These are phyloP conservation scores for Dipodascus geniculatus DNA, from an alignment of 805 yeast species.

Conservation along the genomic window DNA sequence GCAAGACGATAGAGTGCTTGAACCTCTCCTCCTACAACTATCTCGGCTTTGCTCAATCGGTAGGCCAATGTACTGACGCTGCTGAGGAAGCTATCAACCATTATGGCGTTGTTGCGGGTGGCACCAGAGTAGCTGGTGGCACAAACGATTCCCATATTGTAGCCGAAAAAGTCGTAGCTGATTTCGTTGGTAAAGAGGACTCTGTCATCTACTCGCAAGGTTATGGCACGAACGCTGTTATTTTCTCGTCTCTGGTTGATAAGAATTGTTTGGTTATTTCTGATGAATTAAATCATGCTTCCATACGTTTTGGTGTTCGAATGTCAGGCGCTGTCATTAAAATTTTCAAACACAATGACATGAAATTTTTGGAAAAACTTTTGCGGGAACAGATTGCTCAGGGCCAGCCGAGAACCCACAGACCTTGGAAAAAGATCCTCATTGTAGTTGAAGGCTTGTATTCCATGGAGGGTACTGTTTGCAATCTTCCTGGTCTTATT, in stretches of 20 bases:
- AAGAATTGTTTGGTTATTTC: conserved; percentile 82
- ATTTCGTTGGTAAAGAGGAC: conserved; percentile 84
- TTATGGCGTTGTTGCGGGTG: conserved; percentile 69
- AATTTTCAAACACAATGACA: conserved; percentile 86
- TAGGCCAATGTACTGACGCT: conserved; percentile 78
- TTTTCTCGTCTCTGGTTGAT: conserved; percentile 75
- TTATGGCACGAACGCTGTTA: conserved; percentile 85
- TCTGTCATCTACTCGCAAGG: conserved; percentile 86
- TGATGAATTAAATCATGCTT: conserved; percentile 91
- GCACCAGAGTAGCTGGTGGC: conserved; percentile 67
- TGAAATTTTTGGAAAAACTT: conserved; percentile 63
- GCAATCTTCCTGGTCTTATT: conserved; percentile 65
- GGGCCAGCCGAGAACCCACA: conserved; percentile 90
- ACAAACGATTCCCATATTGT: conserved; percentile 59
- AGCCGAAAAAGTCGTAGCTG: conserved; percentile 70
- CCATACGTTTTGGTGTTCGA: conserved; percentile 90
- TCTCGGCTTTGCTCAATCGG: conserved; percentile 92
- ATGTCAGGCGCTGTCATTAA: conserved; percentile 87
- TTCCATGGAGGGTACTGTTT: conserved; percentile 67
- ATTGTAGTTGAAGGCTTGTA: conserved; percentile 88
- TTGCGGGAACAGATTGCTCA: conserved; percentile 77
- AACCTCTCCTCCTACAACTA: conserved; percentile 88
- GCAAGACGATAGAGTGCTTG: conserved; percentile 63
- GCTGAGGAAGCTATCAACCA: conserved; percentile 52
- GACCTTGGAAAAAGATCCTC: conserved; percentile 79